Conservation (phyloP, 306 rosid species). For the Trifolium repens region DNA sequence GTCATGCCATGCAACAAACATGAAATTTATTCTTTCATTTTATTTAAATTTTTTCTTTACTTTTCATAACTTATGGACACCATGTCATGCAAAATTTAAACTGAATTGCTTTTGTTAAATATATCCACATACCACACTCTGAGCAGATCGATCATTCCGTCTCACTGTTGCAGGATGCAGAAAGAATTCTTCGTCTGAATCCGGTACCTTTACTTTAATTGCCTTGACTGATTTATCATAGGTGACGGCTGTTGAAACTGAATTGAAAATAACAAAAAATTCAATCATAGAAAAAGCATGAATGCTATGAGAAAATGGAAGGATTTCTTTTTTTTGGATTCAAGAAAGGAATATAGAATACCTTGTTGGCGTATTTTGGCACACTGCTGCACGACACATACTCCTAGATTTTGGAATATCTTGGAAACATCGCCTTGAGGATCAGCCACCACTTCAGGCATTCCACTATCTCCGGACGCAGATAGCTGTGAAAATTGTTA, state of each 20-base stretch:
- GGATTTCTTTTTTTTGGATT: too few species aligned
- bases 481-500: slow-evolving; percentile 64
- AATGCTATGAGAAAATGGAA: slow-evolving; percentile 1
- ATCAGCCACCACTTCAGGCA: slow-evolving; percentile 93
- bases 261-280: slow-evolving; percentile 29
- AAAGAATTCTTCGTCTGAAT: slow-evolving; percentile 87
- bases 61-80: neutral
- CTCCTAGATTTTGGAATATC: slow-evolving; percentile 86
- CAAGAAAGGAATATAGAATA: slow-evolving; percentile 41
- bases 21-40: neutral
- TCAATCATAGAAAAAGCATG: slow-evolving; percentile 36
- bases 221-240: slow-evolving; percentile 86
- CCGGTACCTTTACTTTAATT: slow-evolving; percentile 90
- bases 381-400: slow-evolving; percentile 94
- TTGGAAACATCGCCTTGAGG: slow-evolving; percentile 87
- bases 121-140: slow-evolving; percentile 81
- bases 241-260: slow-evolving; percentile 94
- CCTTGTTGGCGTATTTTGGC: slow-evolving; percentile 99
- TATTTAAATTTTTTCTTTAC: neutral
- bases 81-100: neutral
- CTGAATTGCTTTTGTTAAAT: slow-evolving; percentile 17
- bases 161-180: slow-evolving; percentile 97
- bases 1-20: neutral
- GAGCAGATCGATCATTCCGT: slow-evolving; percentile 96
- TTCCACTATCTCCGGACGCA: slow-evolving; percentile 96